Evolutionary conservation across 108 stramenopile species (phyloP).

Genomic region (Cyclostephanos invisitatus): DNA sequence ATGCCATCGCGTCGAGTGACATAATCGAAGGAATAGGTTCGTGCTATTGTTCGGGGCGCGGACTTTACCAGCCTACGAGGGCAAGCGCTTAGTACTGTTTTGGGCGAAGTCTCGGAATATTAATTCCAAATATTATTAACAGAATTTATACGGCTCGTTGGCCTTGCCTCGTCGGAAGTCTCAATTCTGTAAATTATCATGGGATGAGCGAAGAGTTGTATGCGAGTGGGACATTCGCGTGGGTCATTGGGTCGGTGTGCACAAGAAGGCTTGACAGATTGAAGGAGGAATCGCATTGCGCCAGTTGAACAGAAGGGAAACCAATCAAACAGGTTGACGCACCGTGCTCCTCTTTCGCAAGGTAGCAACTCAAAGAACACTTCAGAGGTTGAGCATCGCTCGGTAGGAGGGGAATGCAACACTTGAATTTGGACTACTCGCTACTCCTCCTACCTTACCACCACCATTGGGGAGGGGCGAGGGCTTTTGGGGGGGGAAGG

Average conservation of each 20-base stretch:
- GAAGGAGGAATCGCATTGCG: not conserved
- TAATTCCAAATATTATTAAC: not conserved
- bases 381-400: not conserved
- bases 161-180: too few relatives aligned
- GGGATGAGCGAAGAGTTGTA: not conserved
- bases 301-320: not conserved
- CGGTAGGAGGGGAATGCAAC: not conserved
- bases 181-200: not conserved
- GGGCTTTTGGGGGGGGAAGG: too few relatives aligned
- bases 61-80: slow-evolving; percentile 10
- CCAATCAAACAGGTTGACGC: not conserved
- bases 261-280: not conserved
- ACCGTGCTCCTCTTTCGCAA: not conserved
- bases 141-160: not conserved
- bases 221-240: not conserved
- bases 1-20: slow-evolving; percentile 20
- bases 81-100: slow-evolving; percentile 22
- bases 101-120: not conserved
- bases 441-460: too few relatives aligned
- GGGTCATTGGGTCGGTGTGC: not conserved
- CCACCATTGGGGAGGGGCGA: too few relatives aligned
- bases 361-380: not conserved
- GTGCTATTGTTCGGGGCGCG: not conserved
- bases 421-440: too few relatives aligned
- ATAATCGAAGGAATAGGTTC: not conserved